These are phyloP conservation scores for Ophiostoma sp. DNA, from an alignment of 2,329 filamentous ascomycete species.

Conservation along the genomic window DNA sequence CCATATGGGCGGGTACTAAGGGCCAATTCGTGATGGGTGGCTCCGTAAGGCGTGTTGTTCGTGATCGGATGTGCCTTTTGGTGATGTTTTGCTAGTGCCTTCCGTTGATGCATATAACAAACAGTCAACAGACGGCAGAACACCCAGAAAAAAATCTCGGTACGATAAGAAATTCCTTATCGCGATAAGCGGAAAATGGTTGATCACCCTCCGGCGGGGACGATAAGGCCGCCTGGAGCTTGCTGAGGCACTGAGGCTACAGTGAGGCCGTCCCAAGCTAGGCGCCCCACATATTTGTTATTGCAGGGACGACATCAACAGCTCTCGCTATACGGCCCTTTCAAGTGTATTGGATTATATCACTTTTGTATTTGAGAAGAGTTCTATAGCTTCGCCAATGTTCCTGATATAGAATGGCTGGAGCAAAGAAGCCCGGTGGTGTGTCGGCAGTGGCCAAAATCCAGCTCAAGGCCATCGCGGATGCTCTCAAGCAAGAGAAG, in stretches of 20 bases:
- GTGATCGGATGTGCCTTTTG: slow-evolving; percentile 8
- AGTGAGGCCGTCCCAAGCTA: slow-evolving; percentile 5
- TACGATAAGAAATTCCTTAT: slow-evolving; percentile 14
- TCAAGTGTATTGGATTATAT: no score
- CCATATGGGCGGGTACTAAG: slow-evolving; percentile 25
- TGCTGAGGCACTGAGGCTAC: slow-evolving; percentile 1
- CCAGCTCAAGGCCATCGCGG: slow-evolving; percentile 73
- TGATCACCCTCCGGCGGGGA: slow-evolving; percentile 23
- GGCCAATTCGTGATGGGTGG: neutral
- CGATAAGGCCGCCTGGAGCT: slow-evolving; percentile 10
- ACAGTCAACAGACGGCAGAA: neutral
- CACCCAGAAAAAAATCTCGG: slow-evolving; percentile 4
- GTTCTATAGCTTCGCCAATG: neutral
- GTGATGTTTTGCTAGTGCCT: slow-evolving; percentile 20
- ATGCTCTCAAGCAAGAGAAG: slow-evolving; percentile 70
- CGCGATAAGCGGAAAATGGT: slow-evolving; percentile 20
- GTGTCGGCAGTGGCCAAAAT: slow-evolving; percentile 55
- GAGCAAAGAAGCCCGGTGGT: slow-evolving; percentile 25
- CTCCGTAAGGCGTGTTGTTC: neutral
- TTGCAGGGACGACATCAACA: slow-evolving; percentile 9
- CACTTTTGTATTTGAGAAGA: no score
- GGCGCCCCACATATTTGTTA: neutral
- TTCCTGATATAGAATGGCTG: slow-evolving; percentile 19
- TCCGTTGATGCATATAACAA: neutral
- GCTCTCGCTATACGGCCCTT: neutral